These are phyloP conservation scores for Mortierella antarctica DNA, from an alignment of 192 early-diverging fungal genomes.

Conservation along the genomic window DNA sequence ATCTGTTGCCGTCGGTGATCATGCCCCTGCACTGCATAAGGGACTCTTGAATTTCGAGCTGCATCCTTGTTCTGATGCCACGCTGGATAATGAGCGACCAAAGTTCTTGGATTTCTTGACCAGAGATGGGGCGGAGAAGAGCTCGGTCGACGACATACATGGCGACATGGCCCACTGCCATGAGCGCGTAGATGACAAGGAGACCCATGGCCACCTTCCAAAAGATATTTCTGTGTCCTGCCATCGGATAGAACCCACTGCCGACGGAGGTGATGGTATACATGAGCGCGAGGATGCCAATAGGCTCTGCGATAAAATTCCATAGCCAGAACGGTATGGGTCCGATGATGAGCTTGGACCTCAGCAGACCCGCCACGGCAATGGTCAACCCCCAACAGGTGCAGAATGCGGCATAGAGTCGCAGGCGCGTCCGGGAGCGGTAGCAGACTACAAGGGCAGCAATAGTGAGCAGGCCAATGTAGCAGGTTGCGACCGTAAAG, in stretches of 20 bases:
- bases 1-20: background rate
- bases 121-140: background rate
- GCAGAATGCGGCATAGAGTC: conserved; percentile 6
- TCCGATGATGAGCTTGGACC: background rate
- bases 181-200: conserved; percentile 7
- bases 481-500: conserved; percentile 10
- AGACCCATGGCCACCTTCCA: conserved; percentile 21
- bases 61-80: background rate
- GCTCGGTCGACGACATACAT: conserved; percentile 20
- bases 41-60: no score
- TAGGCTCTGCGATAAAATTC: conserved; percentile 29
- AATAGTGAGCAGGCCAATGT: conserved; percentile 20
- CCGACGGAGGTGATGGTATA: conserved; percentile 30
- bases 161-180: conserved; percentile 12
- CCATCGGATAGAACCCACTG: conserved; percentile 40
- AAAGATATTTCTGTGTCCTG: conserved; percentile 11
- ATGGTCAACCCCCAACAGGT: conserved; percentile 6
- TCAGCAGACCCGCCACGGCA: conserved; percentile 16
- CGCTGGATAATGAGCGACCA: background rate
- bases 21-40: background rate
- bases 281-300: conserved; percentile 12
- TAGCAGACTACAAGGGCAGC: conserved; percentile 16
- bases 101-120: background rate
- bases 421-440: conserved; percentile 30
- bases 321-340: conserved; percentile 25